Percentiles rank a stretch among this genome's conserved stretches.
Conservation (phyloP, 2,329 filamentous ascomycete species). For the Dactylellina sp. region DNA sequence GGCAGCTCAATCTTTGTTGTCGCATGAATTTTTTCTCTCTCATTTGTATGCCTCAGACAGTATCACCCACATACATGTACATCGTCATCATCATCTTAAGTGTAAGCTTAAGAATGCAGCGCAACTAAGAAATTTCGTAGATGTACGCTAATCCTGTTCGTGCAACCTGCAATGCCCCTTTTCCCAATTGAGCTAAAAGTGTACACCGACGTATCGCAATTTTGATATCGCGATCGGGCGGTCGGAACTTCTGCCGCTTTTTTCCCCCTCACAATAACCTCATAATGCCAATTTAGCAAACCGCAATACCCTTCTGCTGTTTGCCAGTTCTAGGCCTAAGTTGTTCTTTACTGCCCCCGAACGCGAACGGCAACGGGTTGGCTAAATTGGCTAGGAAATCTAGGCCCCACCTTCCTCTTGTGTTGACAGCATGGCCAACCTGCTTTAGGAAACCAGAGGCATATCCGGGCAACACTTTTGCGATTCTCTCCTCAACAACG, state of each 20-base stretch:
- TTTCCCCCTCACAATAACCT: not conserved
- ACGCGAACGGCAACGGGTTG: constrained; percentile 29
- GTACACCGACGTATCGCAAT: not conserved
- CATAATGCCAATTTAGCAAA: constrained; percentile 15
- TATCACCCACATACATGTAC: constrained; percentile 14
- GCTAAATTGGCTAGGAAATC: constrained; percentile 36
- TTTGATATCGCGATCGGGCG: constrained; percentile 12
- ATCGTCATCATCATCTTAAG: not conserved
- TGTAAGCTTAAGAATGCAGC: constrained; percentile 19
- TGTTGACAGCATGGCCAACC: constrained; percentile 14
- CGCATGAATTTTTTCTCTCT: constrained; percentile 26
- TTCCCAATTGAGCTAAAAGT: not conserved
- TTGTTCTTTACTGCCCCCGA: not conserved
- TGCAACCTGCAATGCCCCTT: constrained; percentile 13
- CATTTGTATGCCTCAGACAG: constrained; percentile 19
- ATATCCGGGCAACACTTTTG: constrained; percentile 29
- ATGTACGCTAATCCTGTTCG: not conserved
- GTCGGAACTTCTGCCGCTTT: constrained; percentile 43
- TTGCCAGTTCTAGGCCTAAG: constrained; percentile 22
- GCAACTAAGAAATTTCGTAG: constrained; percentile 20
- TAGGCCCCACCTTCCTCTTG: constrained; percentile 28
- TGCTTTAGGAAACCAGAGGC: constrained; percentile 27
- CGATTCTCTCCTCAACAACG: constrained; percentile 8
- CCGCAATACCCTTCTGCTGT: constrained; percentile 19
- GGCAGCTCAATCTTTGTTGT: constrained; percentile 21